These are phyloP conservation scores for Lentinula raphanica DNA, from an alignment of 768 basidiomycete genomes.

Conservation along the genomic window DNA sequence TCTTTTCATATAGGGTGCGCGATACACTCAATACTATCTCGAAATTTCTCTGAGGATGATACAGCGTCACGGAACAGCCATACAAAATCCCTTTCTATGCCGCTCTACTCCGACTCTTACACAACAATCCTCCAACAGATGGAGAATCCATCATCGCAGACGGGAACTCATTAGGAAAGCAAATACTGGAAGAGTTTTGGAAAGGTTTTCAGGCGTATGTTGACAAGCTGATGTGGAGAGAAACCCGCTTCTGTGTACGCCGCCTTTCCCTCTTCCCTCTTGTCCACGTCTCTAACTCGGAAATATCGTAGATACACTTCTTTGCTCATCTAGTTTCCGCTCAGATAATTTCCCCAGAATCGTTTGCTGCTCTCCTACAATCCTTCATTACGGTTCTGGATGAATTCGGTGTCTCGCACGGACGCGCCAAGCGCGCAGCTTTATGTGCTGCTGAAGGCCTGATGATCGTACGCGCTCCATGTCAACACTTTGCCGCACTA, in stretches of 20 bases:
- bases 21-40: not conserved
- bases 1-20: slow-evolving; percentile 69
- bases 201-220: slow-evolving; percentile 86
- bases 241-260: slow-evolving; percentile 82
- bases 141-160: slow-evolving; percentile 26
- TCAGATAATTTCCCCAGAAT: slow-evolving; percentile 66
- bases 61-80: slow-evolving; percentile 84
- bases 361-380: slow-evolving; percentile 75
- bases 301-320: slow-evolving; percentile 72
- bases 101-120: slow-evolving; percentile 66
- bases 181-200: slow-evolving; percentile 84
- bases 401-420: slow-evolving; percentile 83
- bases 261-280: not conserved
- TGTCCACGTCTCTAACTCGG: not conserved
- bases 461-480: slow-evolving; percentile 48
- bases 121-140: slow-evolving; percentile 37
- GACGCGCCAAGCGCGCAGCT: slow-evolving; percentile 77
- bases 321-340: slow-evolving; percentile 85
- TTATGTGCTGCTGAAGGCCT: slow-evolving; percentile 79
- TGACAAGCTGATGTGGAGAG: slow-evolving; percentile 88
- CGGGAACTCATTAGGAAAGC: slow-evolving; percentile 52
- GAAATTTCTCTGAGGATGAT: not conserved
- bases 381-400: slow-evolving; percentile 84
- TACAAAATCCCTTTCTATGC: slow-evolving; percentile 92
- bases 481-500: not conserved